These are phyloP conservation scores for Diutina pseudorugosa DNA, from an alignment of 1,139 yeast species.

Conservation along the genomic window DNA sequence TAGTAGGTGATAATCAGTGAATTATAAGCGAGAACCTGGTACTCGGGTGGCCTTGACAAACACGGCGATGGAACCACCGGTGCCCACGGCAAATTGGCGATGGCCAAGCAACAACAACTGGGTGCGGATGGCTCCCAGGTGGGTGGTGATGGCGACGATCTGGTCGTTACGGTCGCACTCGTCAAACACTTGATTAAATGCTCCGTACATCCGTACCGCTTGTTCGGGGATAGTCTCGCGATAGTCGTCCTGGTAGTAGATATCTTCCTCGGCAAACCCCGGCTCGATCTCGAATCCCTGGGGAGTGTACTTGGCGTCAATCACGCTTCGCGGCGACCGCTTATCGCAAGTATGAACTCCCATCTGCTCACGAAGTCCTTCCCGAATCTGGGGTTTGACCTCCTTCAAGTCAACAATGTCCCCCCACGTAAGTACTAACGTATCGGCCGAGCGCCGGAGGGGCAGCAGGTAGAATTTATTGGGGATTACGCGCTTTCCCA, in stretches of 20 bases:
- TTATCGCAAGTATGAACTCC: slow-evolving; percentile 62
- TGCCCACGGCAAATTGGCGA: slow-evolving; percentile 28
- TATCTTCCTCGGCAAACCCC: slow-evolving; percentile 27
- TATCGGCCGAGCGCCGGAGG: slow-evolving; percentile 47
- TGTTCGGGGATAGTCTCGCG: slow-evolving; percentile 31
- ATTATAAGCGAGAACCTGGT: not conserved
- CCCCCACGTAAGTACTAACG: slow-evolving; percentile 49
- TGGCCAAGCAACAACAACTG: slow-evolving; percentile 30
- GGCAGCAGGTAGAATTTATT: slow-evolving; percentile 49
- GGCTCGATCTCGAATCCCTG: slow-evolving; percentile 24
- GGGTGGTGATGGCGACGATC: slow-evolving; percentile 22
- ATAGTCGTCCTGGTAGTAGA: slow-evolving; percentile 24
- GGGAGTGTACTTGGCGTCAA: slow-evolving; percentile 19
- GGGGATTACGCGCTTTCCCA: slow-evolving; percentile 35
- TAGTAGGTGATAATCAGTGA: too few relatives aligned
- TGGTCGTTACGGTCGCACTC: slow-evolving; percentile 12
- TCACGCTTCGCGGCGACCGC: slow-evolving; percentile 27
- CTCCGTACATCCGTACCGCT: slow-evolving; percentile 23
- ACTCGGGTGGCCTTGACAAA: slow-evolving; percentile 18
- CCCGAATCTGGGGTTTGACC: slow-evolving; percentile 33
- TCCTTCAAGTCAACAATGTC: slow-evolving; percentile 23
- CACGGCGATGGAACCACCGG: slow-evolving; percentile 35
- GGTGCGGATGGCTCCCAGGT: slow-evolving; percentile 29
- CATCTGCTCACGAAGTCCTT: slow-evolving; percentile 52
- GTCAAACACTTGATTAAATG: slow-evolving; percentile 24